Percentiles rank a stretch among this genome's conserved stretches.
Evolutionary conservation across 1,284 basidiomycete genomes (phyloP).

Genomic region (Phellopilus nigrolimitatus): DNA sequence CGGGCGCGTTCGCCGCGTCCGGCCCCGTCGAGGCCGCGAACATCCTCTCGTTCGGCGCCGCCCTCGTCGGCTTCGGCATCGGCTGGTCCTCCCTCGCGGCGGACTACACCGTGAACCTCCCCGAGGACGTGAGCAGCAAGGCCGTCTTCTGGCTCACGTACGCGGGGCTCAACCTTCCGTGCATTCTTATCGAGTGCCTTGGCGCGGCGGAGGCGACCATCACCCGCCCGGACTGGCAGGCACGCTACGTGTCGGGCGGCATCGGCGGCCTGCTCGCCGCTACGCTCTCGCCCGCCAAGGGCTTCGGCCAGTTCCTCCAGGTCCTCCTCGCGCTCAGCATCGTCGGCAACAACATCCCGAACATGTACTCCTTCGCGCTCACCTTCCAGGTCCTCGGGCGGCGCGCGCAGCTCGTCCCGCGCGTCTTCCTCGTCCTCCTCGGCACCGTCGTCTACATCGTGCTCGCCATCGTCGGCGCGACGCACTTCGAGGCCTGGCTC

Average conservation of each 20-base stretch:
- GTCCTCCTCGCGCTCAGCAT: constrained; percentile 32
- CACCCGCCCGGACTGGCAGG: constrained; percentile 25
- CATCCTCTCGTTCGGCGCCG: constrained; percentile 28
- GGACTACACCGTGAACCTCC: constrained; percentile 33
- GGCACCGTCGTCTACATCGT: constrained; percentile 32
- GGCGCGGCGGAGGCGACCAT: constrained; percentile 32
- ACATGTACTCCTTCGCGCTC: constrained; percentile 29
- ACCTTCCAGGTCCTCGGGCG: constrained; percentile 33
- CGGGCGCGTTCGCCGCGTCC: constrained; percentile 24
- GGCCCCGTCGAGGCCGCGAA: constrained; percentile 26
- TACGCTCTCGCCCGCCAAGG: constrained; percentile 26
- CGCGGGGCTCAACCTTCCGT: constrained; percentile 30
- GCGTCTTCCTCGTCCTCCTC: constrained; percentile 32
- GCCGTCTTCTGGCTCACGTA: constrained; percentile 33
- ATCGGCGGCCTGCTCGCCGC: constrained; percentile 30
- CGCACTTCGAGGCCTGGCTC: constrained; percentile 32
- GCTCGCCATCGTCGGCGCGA: constrained; percentile 34
- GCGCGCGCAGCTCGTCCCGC: constrained; percentile 32
- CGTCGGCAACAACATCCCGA: constrained; percentile 27
- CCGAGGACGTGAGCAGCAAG: constrained; percentile 27
- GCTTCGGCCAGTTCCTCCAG: constrained; percentile 29
- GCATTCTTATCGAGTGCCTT: constrained; percentile 27
- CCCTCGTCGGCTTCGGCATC: constrained; percentile 29
- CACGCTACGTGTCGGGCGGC: constrained; percentile 23
- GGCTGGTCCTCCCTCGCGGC: constrained; percentile 28